Conservation (phyloP, 202 grass and related monocot genomes). For the Brachypodium distachyon region DNA sequence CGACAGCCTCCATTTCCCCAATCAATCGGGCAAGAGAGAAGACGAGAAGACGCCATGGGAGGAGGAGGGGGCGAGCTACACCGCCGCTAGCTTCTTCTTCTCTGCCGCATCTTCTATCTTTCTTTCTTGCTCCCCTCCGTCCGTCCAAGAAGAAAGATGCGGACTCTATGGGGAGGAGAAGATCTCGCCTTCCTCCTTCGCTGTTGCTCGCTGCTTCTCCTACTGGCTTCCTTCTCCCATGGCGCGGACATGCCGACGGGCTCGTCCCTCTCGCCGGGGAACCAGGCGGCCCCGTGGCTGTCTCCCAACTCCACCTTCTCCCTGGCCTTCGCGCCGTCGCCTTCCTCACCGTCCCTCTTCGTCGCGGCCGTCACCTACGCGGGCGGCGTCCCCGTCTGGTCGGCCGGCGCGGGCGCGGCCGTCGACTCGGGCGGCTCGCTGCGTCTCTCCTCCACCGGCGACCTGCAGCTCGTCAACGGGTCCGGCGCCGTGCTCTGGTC, state of each 20-base stretch:
- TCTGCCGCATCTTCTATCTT: neutral
- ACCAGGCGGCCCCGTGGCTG: slow-evolving; percentile 34
- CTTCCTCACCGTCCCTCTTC: slow-evolving; percentile 48
- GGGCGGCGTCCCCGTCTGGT: slow-evolving; percentile 57
- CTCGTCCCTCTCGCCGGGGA: slow-evolving; percentile 40
- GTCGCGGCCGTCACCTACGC: slow-evolving; percentile 61
- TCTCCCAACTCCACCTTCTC: slow-evolving; percentile 53
- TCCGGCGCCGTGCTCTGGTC: slow-evolving; percentile 61
- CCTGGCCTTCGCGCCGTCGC: slow-evolving; percentile 50
- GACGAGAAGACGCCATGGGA: neutral
- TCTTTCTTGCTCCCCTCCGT: neutral
- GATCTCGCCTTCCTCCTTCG: slow-evolving; percentile 5
- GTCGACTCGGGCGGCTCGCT: slow-evolving; percentile 61
- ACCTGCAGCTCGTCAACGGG: slow-evolving; percentile 69
- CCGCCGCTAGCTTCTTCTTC: neutral
- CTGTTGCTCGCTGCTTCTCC: slow-evolving; percentile 14
- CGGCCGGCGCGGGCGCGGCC: slow-evolving; percentile 34
- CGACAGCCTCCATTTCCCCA: neutral
- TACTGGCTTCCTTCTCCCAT: slow-evolving; percentile 16
- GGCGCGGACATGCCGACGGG: slow-evolving; percentile 50
- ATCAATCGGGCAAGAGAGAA: neutral
- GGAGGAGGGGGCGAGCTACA: neutral
- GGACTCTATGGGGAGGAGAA: neutral
- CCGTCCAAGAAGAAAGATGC: slow-evolving; percentile 24
- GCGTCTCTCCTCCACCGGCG: slow-evolving; percentile 42